Evolutionary conservation across 495 filamentous ascomycete genomes (phyloP).

Genomic region (Trichoderma reesei): DNA sequence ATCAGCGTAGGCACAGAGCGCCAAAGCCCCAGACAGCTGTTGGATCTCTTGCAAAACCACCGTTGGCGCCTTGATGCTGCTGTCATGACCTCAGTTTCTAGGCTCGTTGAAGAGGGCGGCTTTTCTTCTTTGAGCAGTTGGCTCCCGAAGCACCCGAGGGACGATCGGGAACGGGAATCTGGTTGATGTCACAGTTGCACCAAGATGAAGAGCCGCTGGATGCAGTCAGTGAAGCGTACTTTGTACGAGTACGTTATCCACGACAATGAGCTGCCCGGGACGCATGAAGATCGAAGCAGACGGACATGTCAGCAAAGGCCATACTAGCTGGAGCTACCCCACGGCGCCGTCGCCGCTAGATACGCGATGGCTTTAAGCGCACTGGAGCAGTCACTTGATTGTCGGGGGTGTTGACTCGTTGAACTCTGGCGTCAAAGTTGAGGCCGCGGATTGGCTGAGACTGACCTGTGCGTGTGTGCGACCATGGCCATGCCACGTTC

Average conservation of each 20-base stretch:
- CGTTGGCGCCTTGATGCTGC: neutral
- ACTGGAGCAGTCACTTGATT: too few relatives aligned
- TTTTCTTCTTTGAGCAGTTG: neutral
- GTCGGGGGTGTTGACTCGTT: too few relatives aligned
- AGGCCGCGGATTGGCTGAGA: neutral
- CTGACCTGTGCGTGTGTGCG: neutral
- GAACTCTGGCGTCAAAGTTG: too few relatives aligned
- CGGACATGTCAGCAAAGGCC: neutral
- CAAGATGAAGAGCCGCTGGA: neutral
- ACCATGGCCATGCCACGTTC: slow-evolving; percentile 1
- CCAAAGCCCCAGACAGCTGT: neutral
- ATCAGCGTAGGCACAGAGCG: neutral
- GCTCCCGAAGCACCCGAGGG: neutral
- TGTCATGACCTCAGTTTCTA: neutral
- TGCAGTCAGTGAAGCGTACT: neutral
- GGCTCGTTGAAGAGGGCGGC: neutral
- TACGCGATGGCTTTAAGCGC: neutral
- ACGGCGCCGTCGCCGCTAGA: neutral
- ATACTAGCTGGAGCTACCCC: neutral
- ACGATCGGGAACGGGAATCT: slow-evolving; percentile 6
- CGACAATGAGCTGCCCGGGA: too few relatives aligned
- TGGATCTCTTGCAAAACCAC: neutral
- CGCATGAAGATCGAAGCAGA: too few relatives aligned
- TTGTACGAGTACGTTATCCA: too few relatives aligned
- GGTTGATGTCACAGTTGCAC: neutral